Evolutionary conservation across 2,329 filamentous ascomycete species (phyloP).

Genomic region (Fusarium compactum): DNA sequence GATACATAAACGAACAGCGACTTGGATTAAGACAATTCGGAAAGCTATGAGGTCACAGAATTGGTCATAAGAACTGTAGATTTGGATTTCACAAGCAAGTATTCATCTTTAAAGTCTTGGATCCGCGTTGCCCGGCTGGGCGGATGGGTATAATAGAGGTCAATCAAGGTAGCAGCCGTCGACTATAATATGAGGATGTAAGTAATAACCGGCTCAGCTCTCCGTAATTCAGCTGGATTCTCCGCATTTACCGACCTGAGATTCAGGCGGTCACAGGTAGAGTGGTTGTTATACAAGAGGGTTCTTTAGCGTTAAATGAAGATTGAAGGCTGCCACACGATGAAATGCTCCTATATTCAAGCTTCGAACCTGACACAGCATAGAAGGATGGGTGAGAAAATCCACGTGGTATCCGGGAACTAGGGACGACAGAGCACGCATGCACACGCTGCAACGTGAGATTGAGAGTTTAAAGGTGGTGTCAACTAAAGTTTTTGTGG

Average conservation of each 20-base stretch:
- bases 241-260: conserved; percentile 30
- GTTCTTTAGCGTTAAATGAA: conserved; percentile 11
- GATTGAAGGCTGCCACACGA: conserved; percentile 7
- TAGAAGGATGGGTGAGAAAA: conserved; percentile 3
- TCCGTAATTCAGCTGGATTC: conserved; percentile 30
- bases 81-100: conserved; percentile 7
- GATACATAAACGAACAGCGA: background rate
- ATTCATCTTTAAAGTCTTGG: background rate
- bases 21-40: background rate
- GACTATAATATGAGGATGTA: background rate
- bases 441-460: conserved; percentile 1
- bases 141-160: background rate
- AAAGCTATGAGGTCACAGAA: conserved; percentile 4
- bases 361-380: conserved; percentile 8
- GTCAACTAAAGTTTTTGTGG: conserved; percentile 7
- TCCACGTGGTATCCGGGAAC: conserved; percentile 41
- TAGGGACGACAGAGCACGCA: conserved; percentile 27
- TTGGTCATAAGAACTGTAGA: conserved; percentile 6
- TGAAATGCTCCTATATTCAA: background rate
- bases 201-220: conserved; percentile 24
- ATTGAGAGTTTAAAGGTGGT: conserved; percentile 13
- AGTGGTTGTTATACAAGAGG: conserved; percentile 21
- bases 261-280: conserved; percentile 22
- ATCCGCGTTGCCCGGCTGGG: conserved; percentile 3
- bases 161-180: background rate